Percentiles rank a stretch among this genome's conserved stretches.
Conservation (phyloP, 768 basidiomycete species). For the Obba rivulosa region DNA sequence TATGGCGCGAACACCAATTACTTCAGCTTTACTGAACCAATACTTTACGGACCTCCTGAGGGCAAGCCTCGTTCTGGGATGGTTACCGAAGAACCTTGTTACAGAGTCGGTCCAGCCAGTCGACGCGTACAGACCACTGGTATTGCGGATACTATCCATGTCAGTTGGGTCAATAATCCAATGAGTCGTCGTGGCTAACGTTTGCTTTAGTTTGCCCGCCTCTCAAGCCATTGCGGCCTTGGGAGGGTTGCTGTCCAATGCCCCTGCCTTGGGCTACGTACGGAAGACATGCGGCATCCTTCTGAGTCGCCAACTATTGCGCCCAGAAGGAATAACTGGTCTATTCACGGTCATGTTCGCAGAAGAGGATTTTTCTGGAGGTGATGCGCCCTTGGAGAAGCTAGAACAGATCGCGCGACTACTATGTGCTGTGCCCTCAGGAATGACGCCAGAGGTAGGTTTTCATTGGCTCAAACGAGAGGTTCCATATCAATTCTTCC, state of each 20-base stretch:
- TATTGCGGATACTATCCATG: slow-evolving; percentile 57
- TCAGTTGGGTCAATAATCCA: slow-evolving; percentile 31
- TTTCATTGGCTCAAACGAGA: neutral
- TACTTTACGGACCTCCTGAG: slow-evolving; percentile 56
- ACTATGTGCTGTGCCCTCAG: slow-evolving; percentile 56
- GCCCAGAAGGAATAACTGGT: slow-evolving; percentile 65
- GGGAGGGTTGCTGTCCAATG: slow-evolving; percentile 49
- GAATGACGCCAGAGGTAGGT: slow-evolving; percentile 50
- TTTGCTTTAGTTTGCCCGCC: slow-evolving; percentile 48
- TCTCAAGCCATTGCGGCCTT: slow-evolving; percentile 62
- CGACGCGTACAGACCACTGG: slow-evolving; percentile 43
- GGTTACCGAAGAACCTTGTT: slow-evolving; percentile 56
- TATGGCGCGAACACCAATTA: slow-evolving; percentile 54
- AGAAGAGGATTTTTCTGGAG: slow-evolving; percentile 43
- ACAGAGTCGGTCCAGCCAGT: slow-evolving; percentile 33
- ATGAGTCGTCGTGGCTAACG: neutral
- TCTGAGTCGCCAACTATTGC: slow-evolving; percentile 65
- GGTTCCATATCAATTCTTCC: neutral
- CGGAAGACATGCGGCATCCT: slow-evolving; percentile 56
- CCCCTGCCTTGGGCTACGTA: slow-evolving; percentile 42
- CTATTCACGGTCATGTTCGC: slow-evolving; percentile 67
- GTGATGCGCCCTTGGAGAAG: slow-evolving; percentile 58
- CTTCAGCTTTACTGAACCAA: slow-evolving; percentile 50
- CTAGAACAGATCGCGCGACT: slow-evolving; percentile 67
- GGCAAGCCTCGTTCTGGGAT: slow-evolving; percentile 61